Evolutionary conservation across 2,329 filamentous ascomycete genomes (phyloP).

Genomic region (Colletotrichum cuscutae): DNA sequence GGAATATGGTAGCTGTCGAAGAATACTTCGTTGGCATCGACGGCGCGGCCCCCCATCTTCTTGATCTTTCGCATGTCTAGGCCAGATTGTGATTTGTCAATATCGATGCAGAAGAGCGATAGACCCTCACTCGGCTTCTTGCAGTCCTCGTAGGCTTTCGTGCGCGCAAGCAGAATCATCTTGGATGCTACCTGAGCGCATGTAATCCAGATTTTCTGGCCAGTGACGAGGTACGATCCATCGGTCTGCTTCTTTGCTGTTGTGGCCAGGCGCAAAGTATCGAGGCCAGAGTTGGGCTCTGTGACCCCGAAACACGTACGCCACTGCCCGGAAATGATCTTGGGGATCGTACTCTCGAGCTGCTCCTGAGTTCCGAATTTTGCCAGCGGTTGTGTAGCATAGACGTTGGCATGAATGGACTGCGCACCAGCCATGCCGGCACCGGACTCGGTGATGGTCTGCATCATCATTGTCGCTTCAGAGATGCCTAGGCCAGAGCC

Average conservation of each 20-base stretch:
- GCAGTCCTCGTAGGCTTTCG: slow-evolving; percentile 74
- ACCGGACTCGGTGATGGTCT: slow-evolving; percentile 81
- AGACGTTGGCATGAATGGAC: slow-evolving; percentile 74
- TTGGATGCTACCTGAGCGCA: slow-evolving; percentile 84
- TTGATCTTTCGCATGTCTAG: slow-evolving; percentile 78
- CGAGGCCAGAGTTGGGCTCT: slow-evolving; percentile 83
- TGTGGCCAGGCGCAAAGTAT: slow-evolving; percentile 78
- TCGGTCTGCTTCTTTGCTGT: slow-evolving; percentile 64
- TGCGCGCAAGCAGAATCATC: slow-evolving; percentile 86
- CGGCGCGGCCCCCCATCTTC: slow-evolving; percentile 86
- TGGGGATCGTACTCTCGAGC: slow-evolving; percentile 70
- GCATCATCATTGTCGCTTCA: slow-evolving; percentile 89
- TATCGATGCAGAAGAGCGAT: slow-evolving; percentile 83
- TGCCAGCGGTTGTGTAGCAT: slow-evolving; percentile 79
- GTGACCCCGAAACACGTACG: slow-evolving; percentile 85
- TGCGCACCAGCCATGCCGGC: slow-evolving; percentile 81
- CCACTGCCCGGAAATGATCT: slow-evolving; percentile 77
- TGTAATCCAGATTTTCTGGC: slow-evolving; percentile 92
- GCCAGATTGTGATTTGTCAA: slow-evolving; percentile 69
- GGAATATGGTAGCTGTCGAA: slow-evolving; percentile 82
- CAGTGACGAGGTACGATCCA: slow-evolving; percentile 73
- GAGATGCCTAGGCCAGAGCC: slow-evolving; percentile 81
- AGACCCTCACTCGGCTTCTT: slow-evolving; percentile 79
- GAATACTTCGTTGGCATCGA: slow-evolving; percentile 90
- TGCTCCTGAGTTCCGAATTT: slow-evolving; percentile 77